phyloP scores from a whole-genome alignment of 2,329 filamentous ascomycete genomes.

The Keithomyces neogunnii region DNA sequence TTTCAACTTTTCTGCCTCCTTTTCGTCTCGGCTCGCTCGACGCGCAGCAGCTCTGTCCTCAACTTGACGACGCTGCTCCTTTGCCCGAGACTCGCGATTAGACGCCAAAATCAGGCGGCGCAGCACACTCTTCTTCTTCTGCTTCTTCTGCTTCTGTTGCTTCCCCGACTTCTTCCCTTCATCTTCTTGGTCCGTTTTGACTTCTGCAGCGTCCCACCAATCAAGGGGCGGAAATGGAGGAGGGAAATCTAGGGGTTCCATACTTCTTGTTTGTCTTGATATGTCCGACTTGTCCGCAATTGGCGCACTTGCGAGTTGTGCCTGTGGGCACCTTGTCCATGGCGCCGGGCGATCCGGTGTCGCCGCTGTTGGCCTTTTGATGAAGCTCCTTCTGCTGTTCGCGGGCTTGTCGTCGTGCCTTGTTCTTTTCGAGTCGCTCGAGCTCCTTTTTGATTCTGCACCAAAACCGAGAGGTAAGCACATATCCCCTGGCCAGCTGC shows the following conservation, averaged over 20 bases:
- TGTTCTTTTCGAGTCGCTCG: slow-evolving; percentile 80
- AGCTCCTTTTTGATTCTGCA: slow-evolving; percentile 53
- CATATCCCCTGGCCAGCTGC: not conserved
- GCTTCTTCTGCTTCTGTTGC: slow-evolving; percentile 10
- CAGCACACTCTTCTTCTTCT: slow-evolving; percentile 12
- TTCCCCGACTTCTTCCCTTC: slow-evolving; percentile 3
- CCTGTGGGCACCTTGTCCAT: slow-evolving; percentile 48
- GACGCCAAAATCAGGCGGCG: slow-evolving; percentile 14
- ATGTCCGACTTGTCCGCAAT: slow-evolving; percentile 92
- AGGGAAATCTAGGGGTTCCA: slow-evolving; percentile 24
- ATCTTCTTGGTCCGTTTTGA: slow-evolving; percentile 7
- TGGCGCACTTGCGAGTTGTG: slow-evolving; percentile 89
- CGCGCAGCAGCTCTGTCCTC: slow-evolving; percentile 9
- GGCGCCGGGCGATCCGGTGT: slow-evolving; percentile 42
- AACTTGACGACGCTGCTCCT: not conserved
- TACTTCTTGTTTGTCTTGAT: slow-evolving; percentile 99
- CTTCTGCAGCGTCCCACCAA: slow-evolving; percentile 19
- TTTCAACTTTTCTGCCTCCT: slow-evolving; percentile 1
- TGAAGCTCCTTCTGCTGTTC: slow-evolving; percentile 76
- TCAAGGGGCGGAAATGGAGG: slow-evolving; percentile 21
- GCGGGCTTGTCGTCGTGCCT: slow-evolving; percentile 78
- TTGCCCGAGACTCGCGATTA: slow-evolving; percentile 11
- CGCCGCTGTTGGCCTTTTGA: slow-evolving; percentile 33
- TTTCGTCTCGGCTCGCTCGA: slow-evolving; percentile 3
- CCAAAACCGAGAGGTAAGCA: not conserved